A percentile compares a stretch with the other conserved stretches of the same genome.
These are phyloP conservation scores for Fragaria ananassa DNA, from an alignment of 306 rosid species.

Conservation along the genomic window DNA sequence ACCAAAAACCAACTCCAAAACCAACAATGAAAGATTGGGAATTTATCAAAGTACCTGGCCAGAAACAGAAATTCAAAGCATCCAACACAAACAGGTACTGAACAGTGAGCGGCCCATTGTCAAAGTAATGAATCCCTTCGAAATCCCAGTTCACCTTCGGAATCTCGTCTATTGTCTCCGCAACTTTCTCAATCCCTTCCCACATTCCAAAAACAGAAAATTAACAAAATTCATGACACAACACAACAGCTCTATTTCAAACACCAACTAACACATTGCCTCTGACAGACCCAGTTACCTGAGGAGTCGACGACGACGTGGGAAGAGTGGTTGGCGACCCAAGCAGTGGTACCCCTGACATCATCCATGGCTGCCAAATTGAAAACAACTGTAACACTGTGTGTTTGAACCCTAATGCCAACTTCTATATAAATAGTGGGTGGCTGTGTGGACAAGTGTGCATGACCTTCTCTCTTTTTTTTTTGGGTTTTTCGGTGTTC, in stretches of 20 bases:
- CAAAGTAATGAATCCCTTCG: slow-evolving; percentile 97
- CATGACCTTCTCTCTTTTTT: background rate
- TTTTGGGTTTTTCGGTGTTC: background rate
- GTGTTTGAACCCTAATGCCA: background rate
- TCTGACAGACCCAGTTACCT: slow-evolving; percentile 36
- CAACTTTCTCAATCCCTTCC: slow-evolving; percentile 84
- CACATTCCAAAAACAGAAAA: background rate
- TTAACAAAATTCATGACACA: background rate
- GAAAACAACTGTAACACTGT: background rate
- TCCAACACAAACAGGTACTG: slow-evolving; percentile 87
- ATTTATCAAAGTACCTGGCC: slow-evolving; percentile 64
- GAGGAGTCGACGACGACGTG: slow-evolving; percentile 78
- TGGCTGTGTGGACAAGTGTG: background rate
- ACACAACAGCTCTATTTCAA: background rate
- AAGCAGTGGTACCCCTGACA: slow-evolving; percentile 82
- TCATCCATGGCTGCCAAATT: slow-evolving; percentile 60
- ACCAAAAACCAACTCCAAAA: background rate
- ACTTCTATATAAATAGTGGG: background rate
- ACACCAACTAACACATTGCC: background rate
- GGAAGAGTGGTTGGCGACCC: slow-evolving; percentile 81
- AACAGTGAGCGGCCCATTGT: slow-evolving; percentile 86
- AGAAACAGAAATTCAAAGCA: slow-evolving; percentile 92
- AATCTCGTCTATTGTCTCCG: slow-evolving; percentile 54
- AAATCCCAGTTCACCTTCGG: slow-evolving; percentile 93
- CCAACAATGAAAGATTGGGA: background rate